phyloP scores from a whole-genome alignment of 441 rosid genomes.

The Adansonia grandidieri region DNA sequence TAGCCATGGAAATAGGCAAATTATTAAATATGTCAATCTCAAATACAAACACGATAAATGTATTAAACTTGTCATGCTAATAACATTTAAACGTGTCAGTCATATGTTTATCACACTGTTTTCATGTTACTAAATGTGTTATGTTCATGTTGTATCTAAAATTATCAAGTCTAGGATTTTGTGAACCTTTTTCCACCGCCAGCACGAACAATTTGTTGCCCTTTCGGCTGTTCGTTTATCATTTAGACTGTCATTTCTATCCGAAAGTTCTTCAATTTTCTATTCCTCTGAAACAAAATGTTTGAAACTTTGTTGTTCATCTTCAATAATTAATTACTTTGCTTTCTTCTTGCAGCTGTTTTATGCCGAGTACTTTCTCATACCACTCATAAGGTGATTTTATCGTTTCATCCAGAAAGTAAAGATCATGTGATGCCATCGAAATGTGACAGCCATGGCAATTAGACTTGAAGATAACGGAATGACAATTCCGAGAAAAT shows the following conservation, averaged over 20 bases:
- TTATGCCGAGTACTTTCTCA: conserved; percentile 68
- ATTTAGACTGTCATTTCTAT: background rate
- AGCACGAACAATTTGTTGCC: background rate
- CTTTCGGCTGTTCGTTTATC: background rate
- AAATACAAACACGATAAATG: no score
- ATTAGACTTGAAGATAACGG: background rate
- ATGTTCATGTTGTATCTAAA: no score
- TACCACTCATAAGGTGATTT: conserved; percentile 61
- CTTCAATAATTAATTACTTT: background rate
- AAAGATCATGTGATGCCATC: background rate
- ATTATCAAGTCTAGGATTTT: no score
- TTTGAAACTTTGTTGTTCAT: background rate
- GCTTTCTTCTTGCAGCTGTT: conserved; percentile 55
- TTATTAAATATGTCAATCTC: no score
- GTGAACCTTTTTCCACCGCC: background rate
- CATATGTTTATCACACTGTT: no score
- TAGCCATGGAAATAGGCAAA: no score
- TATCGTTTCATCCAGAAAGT: background rate
- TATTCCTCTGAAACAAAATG: background rate
- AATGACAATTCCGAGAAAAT: background rate
- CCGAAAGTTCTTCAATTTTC: background rate
- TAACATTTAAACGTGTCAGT: no score
- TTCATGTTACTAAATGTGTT: no score
- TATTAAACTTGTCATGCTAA: no score
- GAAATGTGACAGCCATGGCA: background rate